phyloP scores from a whole-genome alignment of 179 eudicot genomes.

The Spergularia azorica region DNA sequence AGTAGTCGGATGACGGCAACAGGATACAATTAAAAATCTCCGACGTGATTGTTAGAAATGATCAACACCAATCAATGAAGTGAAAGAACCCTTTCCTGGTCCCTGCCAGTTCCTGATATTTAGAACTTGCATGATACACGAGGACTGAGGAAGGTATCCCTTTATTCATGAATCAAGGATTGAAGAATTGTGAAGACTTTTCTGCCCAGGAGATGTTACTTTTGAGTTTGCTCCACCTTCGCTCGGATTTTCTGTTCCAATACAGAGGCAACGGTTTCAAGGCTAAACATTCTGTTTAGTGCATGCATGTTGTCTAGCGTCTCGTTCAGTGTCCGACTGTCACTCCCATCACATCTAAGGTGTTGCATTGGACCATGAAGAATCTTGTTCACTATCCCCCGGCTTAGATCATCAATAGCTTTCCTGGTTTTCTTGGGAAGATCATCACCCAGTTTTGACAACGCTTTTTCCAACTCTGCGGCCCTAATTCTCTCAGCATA shows the following conservation, averaged over 20 bases:
- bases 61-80: conserved; percentile 32
- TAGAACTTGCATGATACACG: conserved; percentile 16
- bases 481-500: conserved; percentile 48
- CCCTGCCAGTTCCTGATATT: conserved; percentile 18
- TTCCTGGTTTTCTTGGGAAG: conserved; percentile 41
- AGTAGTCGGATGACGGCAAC: conserved; percentile 19
- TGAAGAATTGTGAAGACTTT: conserved; percentile 23
- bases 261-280: conserved; percentile 46
- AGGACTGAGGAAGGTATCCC: conserved; percentile 19
- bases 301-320: conserved; percentile 54
- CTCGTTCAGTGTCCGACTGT: conserved; percentile 47
- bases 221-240: conserved; percentile 47
- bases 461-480: conserved; percentile 45
- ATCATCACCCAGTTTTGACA: conserved; percentile 44
- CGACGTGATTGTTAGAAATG: conserved; percentile 29
- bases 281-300: conserved; percentile 51
- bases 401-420: conserved; percentile 48
- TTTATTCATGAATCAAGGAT: conserved; percentile 21
- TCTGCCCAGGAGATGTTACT: conserved; percentile 29
- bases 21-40: conserved; percentile 23
- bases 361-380: conserved; percentile 58
- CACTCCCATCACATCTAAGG: conserved; percentile 53
- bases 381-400: conserved; percentile 51
- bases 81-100: conserved; percentile 23
- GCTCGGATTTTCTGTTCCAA: conserved; percentile 52